Evolutionary conservation across 2,329 filamentous ascomycete species (phyloP).

Genomic region (Monosporascus sp.): DNA sequence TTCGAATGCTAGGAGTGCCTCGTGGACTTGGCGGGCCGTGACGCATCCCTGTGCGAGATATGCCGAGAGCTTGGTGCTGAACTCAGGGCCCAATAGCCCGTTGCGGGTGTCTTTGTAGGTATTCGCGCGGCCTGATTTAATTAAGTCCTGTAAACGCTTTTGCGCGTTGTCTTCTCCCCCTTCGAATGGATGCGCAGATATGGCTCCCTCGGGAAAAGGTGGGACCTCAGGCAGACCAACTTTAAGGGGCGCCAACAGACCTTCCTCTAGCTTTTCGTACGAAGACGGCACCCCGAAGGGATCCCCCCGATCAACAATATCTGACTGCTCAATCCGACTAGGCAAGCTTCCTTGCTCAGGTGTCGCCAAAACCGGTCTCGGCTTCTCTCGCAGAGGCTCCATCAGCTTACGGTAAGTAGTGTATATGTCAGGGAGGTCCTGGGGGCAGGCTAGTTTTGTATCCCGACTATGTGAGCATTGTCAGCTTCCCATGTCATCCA

Average conservation of each 20-base stretch:
- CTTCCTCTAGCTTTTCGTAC: slow-evolving; percentile 46
- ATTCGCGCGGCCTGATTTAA: slow-evolving; percentile 54
- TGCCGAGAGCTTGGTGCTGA: slow-evolving; percentile 70
- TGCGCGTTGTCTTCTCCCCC: slow-evolving; percentile 62
- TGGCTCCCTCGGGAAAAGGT: slow-evolving; percentile 43
- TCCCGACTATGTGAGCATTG: slow-evolving; percentile 51
- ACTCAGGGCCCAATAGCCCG: slow-evolving; percentile 63
- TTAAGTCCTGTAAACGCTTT: slow-evolving; percentile 53
- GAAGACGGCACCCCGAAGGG: slow-evolving; percentile 60
- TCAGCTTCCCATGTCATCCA: not conserved
- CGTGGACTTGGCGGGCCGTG: slow-evolving; percentile 67
- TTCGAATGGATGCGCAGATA: slow-evolving; percentile 58
- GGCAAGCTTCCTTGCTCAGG: slow-evolving; percentile 50
- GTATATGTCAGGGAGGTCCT: slow-evolving; percentile 67
- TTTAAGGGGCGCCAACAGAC: slow-evolving; percentile 53
- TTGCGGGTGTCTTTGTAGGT: slow-evolving; percentile 68
- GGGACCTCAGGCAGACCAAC: slow-evolving; percentile 47
- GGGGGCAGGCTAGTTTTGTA: slow-evolving; percentile 48
- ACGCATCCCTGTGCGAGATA: slow-evolving; percentile 69
- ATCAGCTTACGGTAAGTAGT: slow-evolving; percentile 68
- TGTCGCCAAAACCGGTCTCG: slow-evolving; percentile 49
- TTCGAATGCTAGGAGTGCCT: slow-evolving; percentile 62
- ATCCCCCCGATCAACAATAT: slow-evolving; percentile 50
- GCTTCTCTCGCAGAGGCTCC: slow-evolving; percentile 63
- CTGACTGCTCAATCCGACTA: slow-evolving; percentile 41